Conservation (phyloP, 257 asterid species). For the Misopates orontium region DNA sequence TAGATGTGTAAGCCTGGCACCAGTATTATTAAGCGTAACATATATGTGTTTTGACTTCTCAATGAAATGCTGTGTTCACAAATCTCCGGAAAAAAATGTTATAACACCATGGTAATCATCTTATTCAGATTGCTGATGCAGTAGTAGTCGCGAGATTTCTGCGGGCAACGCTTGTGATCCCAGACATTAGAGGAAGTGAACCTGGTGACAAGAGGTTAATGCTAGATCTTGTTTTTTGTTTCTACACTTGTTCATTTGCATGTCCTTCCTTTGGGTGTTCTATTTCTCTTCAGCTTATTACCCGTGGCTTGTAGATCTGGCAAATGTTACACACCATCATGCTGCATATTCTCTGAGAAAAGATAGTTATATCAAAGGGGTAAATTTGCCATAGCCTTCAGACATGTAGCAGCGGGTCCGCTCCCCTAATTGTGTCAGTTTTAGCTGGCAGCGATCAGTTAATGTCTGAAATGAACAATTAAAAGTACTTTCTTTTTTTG, state of each 20-base stretch:
- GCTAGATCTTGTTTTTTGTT: not conserved
- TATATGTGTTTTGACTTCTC: not conserved
- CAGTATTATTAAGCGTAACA: not conserved
- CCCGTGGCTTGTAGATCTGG: too few species aligned
- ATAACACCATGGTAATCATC: not conserved
- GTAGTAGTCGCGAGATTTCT: constrained; percentile 89
- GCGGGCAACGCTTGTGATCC: constrained; percentile 86
- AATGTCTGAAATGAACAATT: not conserved
- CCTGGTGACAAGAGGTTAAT: constrained; percentile 81
- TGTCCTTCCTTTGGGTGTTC: constrained; percentile 4
- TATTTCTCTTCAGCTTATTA: not conserved
- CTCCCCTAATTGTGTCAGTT: not conserved
- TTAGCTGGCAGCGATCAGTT: not conserved
- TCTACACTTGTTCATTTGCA: not conserved
- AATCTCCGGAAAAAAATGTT: not conserved
- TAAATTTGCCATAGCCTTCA: too few species aligned
- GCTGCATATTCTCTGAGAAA: too few species aligned
- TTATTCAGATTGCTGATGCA: constrained; percentile 84
- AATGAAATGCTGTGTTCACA: too few species aligned
- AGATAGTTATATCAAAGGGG: too few species aligned
- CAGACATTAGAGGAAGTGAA: constrained; percentile 85
- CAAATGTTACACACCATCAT: too few species aligned
- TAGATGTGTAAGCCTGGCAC: not conserved
- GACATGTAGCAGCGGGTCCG: not conserved
- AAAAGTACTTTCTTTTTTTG: too few species aligned